These are phyloP conservation scores for Monascus purpureus DNA, from an alignment of 495 filamentous ascomycete genomes.

Conservation along the genomic window DNA sequence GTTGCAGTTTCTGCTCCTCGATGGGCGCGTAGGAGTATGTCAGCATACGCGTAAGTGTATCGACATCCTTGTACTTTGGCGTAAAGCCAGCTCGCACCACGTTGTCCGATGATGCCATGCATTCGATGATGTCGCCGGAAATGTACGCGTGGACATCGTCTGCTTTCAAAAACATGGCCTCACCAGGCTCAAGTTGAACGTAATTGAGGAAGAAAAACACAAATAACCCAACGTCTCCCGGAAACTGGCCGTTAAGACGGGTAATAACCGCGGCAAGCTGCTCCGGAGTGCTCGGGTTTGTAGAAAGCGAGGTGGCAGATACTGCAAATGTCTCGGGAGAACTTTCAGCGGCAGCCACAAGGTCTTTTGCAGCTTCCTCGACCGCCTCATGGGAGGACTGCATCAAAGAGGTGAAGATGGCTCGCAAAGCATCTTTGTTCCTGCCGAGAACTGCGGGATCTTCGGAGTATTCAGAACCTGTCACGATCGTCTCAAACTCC, in stretches of 20 bases:
- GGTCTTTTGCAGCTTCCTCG: constrained; percentile 44
- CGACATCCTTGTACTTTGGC: constrained; percentile 94
- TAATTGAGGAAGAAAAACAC: constrained; percentile 76
- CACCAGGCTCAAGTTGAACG: constrained; percentile 65
- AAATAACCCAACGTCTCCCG: constrained; percentile 62
- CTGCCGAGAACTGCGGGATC: constrained; percentile 37
- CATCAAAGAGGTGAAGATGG: constrained; percentile 67
- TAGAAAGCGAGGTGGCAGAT: constrained; percentile 18
- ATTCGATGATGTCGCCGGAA: constrained; percentile 93
- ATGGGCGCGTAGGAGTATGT: constrained; percentile 93
- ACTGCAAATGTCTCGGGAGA: constrained; percentile 27
- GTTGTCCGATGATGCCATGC: constrained; percentile 96
- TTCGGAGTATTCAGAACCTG: constrained; percentile 48
- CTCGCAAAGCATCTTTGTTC: constrained; percentile 72
- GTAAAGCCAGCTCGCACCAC: constrained; percentile 96
- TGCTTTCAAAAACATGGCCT: constrained; percentile 90
- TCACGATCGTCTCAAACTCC: constrained; percentile 54
- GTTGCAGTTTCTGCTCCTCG: constrained; percentile 82
- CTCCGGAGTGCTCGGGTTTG: constrained; percentile 22
- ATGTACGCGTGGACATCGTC: constrained; percentile 97
- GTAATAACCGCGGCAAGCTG: constrained; percentile 63
- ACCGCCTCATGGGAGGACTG: constrained; percentile 53
- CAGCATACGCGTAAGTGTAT: constrained; percentile 79
- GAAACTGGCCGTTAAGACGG: constrained; percentile 65
- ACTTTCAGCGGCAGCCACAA: constrained; percentile 55